Conservation (phyloP, 306 rosid species). For the Corylus heterophylla region DNA sequence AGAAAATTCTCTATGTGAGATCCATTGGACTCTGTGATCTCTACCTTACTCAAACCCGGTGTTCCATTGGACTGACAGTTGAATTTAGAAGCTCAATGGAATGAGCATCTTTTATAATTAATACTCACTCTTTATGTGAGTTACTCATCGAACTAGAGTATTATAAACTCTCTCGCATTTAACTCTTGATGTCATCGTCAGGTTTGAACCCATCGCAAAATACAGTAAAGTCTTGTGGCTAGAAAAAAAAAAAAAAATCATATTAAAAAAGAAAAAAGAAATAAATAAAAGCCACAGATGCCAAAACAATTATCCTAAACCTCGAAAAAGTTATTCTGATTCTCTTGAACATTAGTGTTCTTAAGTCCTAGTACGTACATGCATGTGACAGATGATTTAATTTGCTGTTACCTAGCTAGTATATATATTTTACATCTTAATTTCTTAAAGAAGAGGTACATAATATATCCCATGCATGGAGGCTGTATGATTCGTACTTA, state of each 20-base stretch:
- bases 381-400: slow-evolving; percentile 20
- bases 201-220: too few species aligned
- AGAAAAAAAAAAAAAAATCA: neutral
- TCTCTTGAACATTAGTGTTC: slow-evolving; percentile 27
- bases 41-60: too few species aligned
- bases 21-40: too few species aligned
- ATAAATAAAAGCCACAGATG: neutral
- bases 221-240: too few species aligned
- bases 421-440: neutral
- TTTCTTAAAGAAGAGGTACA: neutral
- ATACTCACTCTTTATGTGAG: too few species aligned
- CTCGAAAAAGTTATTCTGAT: slow-evolving; percentile 40
- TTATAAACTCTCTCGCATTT: too few species aligned
- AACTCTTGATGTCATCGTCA: neutral
- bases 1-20: too few species aligned
- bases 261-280: neutral
- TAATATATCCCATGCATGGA: neutral
- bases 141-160: too few species aligned
- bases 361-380: slow-evolving; percentile 31
- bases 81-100: too few species aligned
- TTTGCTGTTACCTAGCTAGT: slow-evolving; percentile 1
- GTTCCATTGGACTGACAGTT: too few species aligned
- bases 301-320: slow-evolving; percentile 27
- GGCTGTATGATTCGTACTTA: neutral
- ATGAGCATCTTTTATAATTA: too few species aligned